Conservation (phyloP, 23 red algal species). For the Pyropia haitanensis region DNA sequence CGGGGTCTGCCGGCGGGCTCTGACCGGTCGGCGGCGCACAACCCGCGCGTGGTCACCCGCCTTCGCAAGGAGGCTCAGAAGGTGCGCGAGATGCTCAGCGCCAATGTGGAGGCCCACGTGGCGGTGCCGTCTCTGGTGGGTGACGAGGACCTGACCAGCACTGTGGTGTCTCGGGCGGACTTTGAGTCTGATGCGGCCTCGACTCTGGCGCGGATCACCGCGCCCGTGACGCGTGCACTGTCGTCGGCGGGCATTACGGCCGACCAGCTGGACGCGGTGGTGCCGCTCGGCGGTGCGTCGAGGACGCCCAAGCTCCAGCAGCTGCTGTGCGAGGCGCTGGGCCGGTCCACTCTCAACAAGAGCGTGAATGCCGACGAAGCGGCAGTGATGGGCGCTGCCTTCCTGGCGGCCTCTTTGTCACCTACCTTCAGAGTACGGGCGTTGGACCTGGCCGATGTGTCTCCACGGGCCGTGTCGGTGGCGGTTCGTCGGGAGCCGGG, state of each 20-base stretch:
- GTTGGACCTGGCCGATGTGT: constrained; percentile 57
- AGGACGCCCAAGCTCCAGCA: constrained; percentile 68
- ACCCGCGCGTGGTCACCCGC: constrained; percentile 70
- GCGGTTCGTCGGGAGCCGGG: constrained; percentile 19
- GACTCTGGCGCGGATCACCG: constrained; percentile 30
- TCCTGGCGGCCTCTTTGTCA: constrained; percentile 58
- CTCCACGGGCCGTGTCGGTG: constrained; percentile 22
- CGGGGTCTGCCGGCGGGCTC: constrained; percentile 17
- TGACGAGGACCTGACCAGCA: constrained; percentile 50
- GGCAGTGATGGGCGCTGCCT: constrained; percentile 67
- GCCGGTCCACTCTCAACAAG: constrained; percentile 40
- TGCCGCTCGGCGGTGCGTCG: constrained; percentile 80
- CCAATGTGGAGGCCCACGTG: constrained; percentile 67
- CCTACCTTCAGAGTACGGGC: constrained; percentile 65
- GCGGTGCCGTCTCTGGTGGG: constrained; percentile 35
- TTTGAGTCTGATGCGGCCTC: constrained; percentile 28
- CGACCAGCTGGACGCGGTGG: constrained; percentile 58
- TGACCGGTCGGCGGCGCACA: constrained; percentile 11
- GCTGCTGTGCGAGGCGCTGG: constrained; percentile 19
- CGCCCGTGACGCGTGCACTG: constrained; percentile 32
- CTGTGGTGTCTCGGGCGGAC: constrained; percentile 28
- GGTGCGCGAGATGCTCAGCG: constrained; percentile 76
- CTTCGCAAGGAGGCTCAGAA: constrained; percentile 73
- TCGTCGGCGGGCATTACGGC: constrained; percentile 11
- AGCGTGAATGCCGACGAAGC: constrained; percentile 96